Percentiles rank a stretch among this genome's conserved stretches.
phyloP scores from a whole-genome alignment of 805 yeast genomes.

The Metschnikowia orientalis region DNA sequence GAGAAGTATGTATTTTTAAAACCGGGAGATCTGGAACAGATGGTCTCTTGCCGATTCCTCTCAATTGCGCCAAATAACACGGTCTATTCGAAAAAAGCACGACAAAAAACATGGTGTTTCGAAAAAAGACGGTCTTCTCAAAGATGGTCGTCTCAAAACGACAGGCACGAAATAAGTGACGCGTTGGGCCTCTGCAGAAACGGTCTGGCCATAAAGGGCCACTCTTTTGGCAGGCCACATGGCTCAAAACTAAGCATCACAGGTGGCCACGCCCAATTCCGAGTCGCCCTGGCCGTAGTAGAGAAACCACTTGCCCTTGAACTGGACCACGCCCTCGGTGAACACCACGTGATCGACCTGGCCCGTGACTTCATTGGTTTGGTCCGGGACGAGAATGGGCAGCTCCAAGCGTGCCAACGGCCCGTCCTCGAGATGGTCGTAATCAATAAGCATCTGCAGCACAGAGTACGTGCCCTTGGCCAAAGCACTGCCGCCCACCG shows the following conservation, averaged over 20 bases:
- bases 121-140: no score
- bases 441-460: constrained; percentile 40
- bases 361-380: constrained; percentile 32
- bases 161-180: no score
- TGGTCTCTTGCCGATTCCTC: no score
- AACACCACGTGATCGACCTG: constrained; percentile 41
- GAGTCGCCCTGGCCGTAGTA: constrained; percentile 43
- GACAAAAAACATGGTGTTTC: no score
- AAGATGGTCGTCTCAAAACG: no score
- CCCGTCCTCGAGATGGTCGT: constrained; percentile 30
- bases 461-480: constrained; percentile 31
- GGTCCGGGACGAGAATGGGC: constrained; percentile 34
- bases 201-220: no score
- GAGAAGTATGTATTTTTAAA: no score
- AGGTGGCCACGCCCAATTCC: constrained; percentile 40
- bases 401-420: constrained; percentile 36
- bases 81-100: no score
- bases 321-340: constrained; percentile 42
- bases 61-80: no score
- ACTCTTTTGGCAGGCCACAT: no score
- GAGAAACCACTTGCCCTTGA: constrained; percentile 37
- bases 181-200: no score
- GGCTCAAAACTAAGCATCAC: constrained; percentile 6
- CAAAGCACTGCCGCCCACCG: constrained; percentile 32
- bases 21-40: no score